Evolutionary conservation across 148 eudicot species (phyloP).

Genomic region (Fagopyrum esculentum): DNA sequence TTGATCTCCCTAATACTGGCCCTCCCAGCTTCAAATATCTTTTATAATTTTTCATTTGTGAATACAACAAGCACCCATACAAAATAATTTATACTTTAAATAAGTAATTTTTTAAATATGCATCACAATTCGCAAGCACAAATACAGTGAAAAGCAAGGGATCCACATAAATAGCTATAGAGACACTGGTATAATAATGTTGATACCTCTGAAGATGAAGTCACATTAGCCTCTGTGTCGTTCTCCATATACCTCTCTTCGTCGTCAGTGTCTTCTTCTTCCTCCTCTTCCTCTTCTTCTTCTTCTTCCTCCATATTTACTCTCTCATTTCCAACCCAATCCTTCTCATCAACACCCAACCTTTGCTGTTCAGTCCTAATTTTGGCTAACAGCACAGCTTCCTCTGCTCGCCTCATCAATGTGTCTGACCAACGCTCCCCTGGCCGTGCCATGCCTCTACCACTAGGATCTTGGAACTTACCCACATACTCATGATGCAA

Average conservation of each 20-base stretch:
- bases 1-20: neutral
- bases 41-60: neutral
- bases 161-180: neutral
- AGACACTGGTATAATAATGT: neutral
- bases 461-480: slow-evolving; percentile 73
- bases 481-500: slow-evolving; percentile 90
- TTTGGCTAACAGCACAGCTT: slow-evolving; percentile 71
- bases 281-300: slow-evolving; percentile 33
- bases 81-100: slow-evolving; percentile 2
- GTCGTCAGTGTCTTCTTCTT: slow-evolving; percentile 41
- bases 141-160: neutral
- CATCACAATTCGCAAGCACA: neutral
- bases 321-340: slow-evolving; percentile 80
- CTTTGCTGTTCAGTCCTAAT: slow-evolving; percentile 90
- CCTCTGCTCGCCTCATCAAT: slow-evolving; percentile 81
- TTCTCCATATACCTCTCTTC: slow-evolving; percentile 26
- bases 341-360: slow-evolving; percentile 79
- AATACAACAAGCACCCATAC: neutral
- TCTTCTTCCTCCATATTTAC: slow-evolving; percentile 15
- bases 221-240: slow-evolving; percentile 19
- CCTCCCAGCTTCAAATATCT: neutral
- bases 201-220: slow-evolving; percentile 36
- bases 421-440: slow-evolving; percentile 98
- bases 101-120: neutral
- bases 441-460: slow-evolving; percentile 85